Percentiles rank a stretch among this genome's conserved stretches.
phyloP scores from a whole-genome alignment of 768 basidiomycete genomes.

The Gloeopeniophorella convolvens region DNA sequence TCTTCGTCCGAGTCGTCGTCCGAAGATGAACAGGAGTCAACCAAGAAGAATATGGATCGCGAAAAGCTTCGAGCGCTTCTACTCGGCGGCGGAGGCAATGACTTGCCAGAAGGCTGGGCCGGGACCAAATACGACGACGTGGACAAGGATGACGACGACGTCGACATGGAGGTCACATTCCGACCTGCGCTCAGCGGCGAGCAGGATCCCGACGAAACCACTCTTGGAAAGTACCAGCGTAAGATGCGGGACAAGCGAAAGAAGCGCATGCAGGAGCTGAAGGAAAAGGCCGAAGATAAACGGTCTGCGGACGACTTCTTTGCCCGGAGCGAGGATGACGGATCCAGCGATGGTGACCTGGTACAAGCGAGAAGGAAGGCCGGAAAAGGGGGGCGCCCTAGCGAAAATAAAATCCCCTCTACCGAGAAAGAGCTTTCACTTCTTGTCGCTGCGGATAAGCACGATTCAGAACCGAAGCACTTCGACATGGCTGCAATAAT shows the following conservation, averaged over 20 bases:
- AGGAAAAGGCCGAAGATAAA: constrained; percentile 31
- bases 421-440: constrained; percentile 63
- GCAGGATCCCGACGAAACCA: constrained; percentile 66
- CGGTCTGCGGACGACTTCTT: constrained; percentile 70
- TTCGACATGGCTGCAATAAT: constrained; percentile 89
- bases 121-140: constrained; percentile 32
- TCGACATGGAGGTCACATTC: constrained; percentile 96
- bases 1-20: constrained; percentile 49
- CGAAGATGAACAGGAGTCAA: constrained; percentile 32
- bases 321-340: constrained; percentile 40
- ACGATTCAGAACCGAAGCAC: constrained; percentile 55
- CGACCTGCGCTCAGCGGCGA: constrained; percentile 68
- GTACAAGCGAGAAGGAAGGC: constrained; percentile 7
- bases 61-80: constrained; percentile 72
- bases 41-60: constrained; percentile 48
- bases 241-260: constrained; percentile 88
- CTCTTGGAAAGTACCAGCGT: constrained; percentile 81
- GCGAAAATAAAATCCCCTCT: constrained; percentile 24
- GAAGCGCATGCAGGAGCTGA: constrained; percentile 64
- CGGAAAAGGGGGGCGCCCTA: constrained; percentile 11
- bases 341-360: constrained; percentile 23
- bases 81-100: constrained; percentile 57
- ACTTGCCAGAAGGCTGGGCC: constrained; percentile 83
- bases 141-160: constrained; percentile 39
- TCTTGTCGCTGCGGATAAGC: constrained; percentile 51